A percentile compares a stretch with the other conserved stretches of the same genome.
These are phyloP conservation scores for Fraxinus anomala DNA, from an alignment of 257 asterid genomes.

Conservation along the genomic window DNA sequence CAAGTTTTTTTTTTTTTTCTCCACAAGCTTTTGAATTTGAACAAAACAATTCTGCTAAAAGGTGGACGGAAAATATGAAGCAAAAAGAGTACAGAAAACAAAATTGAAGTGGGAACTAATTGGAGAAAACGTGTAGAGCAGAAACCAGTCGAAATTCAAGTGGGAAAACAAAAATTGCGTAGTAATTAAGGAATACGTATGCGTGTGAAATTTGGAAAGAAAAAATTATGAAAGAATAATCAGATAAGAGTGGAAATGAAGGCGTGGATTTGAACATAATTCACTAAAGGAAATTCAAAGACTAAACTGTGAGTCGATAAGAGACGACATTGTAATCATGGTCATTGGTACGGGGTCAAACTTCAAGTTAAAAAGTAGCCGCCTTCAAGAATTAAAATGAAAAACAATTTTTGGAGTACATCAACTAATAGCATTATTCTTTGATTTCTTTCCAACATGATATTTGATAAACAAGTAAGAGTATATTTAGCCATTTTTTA, in stretches of 20 bases:
- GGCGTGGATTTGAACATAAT: not conserved
- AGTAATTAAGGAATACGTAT: not conserved
- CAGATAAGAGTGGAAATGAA: not conserved
- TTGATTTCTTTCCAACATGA: too few species aligned
- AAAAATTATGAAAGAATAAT: not conserved
- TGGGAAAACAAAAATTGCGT: constrained; percentile 1
- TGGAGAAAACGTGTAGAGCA: not conserved
- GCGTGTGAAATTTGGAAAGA: not conserved
- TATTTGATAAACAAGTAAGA: too few species aligned
- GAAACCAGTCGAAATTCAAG: not conserved
- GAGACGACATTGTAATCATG: too few species aligned
- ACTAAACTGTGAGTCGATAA: not conserved
- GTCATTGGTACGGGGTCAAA: too few species aligned
- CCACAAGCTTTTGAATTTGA: not conserved
- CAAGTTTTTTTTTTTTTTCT: not conserved
- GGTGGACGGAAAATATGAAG: not conserved
- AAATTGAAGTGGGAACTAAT: not conserved
- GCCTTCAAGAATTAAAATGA: too few species aligned
- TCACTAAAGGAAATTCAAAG: not conserved
- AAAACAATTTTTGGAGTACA: too few species aligned
- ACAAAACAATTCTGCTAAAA: not conserved
- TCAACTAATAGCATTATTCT: too few species aligned
- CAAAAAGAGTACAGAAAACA: not conserved
- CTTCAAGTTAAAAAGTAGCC: too few species aligned
- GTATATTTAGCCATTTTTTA: too few species aligned